Evolutionary conservation across 495 filamentous ascomycete genomes (phyloP).

Genomic region (Xeromyces bisporus): DNA sequence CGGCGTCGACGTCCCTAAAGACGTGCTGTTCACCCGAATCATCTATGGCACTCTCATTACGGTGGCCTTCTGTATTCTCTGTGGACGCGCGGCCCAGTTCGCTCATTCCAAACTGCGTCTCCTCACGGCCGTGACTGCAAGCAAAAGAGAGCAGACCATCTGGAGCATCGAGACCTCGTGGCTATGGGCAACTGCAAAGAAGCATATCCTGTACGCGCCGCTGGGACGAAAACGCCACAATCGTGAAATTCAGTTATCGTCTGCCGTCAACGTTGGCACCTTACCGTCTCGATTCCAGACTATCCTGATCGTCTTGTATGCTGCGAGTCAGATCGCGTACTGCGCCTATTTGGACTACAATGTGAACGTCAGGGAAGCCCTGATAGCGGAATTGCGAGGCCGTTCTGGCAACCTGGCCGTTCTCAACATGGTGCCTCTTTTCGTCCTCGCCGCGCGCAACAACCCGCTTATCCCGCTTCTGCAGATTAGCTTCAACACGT

Average conservation of each 20-base stretch:
- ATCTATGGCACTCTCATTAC: conserved; percentile 30
- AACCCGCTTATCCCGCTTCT: conserved; percentile 76
- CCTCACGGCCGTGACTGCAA: conserved; percentile 43
- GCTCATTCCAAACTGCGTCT: conserved; percentile 55
- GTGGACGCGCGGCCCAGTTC: conserved; percentile 40
- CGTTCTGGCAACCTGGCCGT: conserved; percentile 68
- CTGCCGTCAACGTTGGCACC: conserved; percentile 76
- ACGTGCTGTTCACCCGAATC: conserved; percentile 24
- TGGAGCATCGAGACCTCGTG: conserved; percentile 48
- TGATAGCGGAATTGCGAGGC: conserved; percentile 57
- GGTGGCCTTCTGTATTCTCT: conserved; percentile 35
- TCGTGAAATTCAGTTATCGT: conserved; percentile 68
- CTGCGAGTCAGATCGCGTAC: conserved; percentile 63
- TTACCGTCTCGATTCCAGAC: conserved; percentile 76
- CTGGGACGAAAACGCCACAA: conserved; percentile 74
- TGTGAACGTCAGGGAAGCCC: conserved; percentile 24
- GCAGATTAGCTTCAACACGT: conserved; percentile 87
- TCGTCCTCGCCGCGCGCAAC: conserved; percentile 80
- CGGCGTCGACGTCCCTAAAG: conserved; percentile 28
- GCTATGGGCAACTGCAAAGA: conserved; percentile 60
- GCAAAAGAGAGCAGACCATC: conserved; percentile 32
- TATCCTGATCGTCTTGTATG: conserved; percentile 52
- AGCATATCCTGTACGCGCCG: conserved; percentile 66
- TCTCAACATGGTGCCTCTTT: conserved; percentile 81
- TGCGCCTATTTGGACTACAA: conserved; percentile 58